Conservation (phyloP, 2,329 filamentous ascomycete species). For the Colletotrichum echinochloae region DNA sequence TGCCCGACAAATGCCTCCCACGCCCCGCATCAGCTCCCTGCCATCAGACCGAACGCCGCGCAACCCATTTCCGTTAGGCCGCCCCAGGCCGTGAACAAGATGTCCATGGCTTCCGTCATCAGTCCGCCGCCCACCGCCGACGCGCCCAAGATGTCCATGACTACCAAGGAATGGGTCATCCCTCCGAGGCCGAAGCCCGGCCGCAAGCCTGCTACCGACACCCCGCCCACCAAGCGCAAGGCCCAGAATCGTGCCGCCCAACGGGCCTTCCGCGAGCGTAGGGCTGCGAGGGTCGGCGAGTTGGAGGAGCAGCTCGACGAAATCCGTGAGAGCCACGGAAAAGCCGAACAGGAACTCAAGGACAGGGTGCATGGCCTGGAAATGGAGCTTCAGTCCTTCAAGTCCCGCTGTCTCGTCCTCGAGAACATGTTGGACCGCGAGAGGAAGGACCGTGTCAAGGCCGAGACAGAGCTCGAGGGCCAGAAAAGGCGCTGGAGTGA, state of each 20-base stretch:
- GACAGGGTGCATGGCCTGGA: conserved; percentile 71
- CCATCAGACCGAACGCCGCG: conserved; percentile 42
- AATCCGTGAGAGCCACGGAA: conserved; percentile 67
- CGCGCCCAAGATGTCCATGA: conserved; percentile 69
- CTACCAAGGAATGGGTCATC: conserved; percentile 87
- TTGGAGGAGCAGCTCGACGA: conserved; percentile 75
- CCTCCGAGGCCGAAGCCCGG: conserved; percentile 89
- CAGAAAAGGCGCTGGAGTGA: conserved; percentile 41
- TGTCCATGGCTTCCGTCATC: conserved; percentile 62
- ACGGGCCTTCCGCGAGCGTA: conserved; percentile 87
- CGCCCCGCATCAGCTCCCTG: conserved; percentile 36
- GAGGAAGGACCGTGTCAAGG: conserved; percentile 60
- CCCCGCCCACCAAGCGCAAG: conserved; percentile 92
- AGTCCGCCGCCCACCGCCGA: conserved; percentile 55
- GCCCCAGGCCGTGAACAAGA: conserved; percentile 52
- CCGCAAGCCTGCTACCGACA: conserved; percentile 92
- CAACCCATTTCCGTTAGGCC: conserved; percentile 47
- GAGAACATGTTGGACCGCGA: conserved; percentile 74
- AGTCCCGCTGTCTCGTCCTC: conserved; percentile 69
- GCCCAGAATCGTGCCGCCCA: conserved; percentile 95
- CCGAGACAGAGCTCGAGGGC: conserved; percentile 55
- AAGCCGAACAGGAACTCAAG: conserved; percentile 67
- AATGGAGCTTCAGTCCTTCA: conserved; percentile 74
- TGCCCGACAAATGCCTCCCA: conserved; percentile 39
- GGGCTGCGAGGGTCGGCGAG: conserved; percentile 85